These are phyloP conservation scores for Pseudopyricularia javanii DNA, from an alignment of 2,329 filamentous ascomycete genomes.

Conservation along the genomic window DNA sequence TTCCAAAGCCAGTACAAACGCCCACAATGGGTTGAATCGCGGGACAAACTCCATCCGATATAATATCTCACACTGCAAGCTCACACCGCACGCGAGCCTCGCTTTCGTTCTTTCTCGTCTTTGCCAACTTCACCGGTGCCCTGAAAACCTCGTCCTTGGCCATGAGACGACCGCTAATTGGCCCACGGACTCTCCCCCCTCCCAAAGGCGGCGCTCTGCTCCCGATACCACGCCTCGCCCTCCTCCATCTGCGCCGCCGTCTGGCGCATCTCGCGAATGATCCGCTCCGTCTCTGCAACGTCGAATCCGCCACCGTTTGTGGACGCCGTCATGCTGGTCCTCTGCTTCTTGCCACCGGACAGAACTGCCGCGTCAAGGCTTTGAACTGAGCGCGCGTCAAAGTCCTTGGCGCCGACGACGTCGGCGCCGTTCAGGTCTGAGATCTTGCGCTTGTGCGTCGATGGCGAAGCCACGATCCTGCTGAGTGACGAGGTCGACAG, in stretches of 20 bases:
- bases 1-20: background rate
- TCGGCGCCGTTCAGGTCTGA: constrained; percentile 5
- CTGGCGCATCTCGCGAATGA: constrained; percentile 28
- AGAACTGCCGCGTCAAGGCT: constrained; percentile 4
- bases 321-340: constrained; percentile 1
- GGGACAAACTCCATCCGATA: background rate
- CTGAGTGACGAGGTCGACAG: background rate
- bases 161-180: background rate
- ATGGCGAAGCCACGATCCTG: background rate
- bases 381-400: background rate
- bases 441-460: constrained; percentile 7
- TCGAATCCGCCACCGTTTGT: background rate
- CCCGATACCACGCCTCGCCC: constrained; percentile 31
- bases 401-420: background rate
- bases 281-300: constrained; percentile 13
- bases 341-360: constrained; percentile 15
- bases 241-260: constrained; percentile 32
- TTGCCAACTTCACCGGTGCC: background rate
- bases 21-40: background rate
- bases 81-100: background rate
- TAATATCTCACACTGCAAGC: background rate
- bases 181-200: constrained; percentile 5
- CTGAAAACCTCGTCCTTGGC: background rate
- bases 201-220: constrained; percentile 27
- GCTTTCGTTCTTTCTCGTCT: background rate